These are phyloP conservation scores for Arachis stenosperma DNA, from an alignment of 306 rosid genomes.

Conservation along the genomic window DNA sequence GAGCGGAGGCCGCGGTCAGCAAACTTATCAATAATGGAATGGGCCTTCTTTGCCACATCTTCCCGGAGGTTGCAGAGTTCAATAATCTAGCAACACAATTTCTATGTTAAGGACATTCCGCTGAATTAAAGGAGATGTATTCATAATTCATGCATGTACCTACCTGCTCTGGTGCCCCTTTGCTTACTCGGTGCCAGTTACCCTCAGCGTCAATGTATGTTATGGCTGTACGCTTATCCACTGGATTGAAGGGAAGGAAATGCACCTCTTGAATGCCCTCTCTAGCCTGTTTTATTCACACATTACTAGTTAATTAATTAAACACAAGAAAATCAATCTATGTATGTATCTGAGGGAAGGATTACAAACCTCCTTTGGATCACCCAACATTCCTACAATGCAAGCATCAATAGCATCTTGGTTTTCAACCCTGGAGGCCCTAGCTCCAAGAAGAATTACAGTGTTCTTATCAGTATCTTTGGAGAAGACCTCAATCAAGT, in stretches of 20 bases:
- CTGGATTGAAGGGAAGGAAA: slow-evolving; percentile 91
- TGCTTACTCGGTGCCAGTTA: slow-evolving; percentile 87
- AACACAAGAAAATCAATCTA: no score
- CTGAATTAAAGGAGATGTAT: no score
- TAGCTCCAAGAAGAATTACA: slow-evolving; percentile 71
- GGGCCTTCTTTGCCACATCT: slow-evolving; percentile 64
- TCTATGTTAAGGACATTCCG: no score
- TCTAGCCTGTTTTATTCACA: slow-evolving; percentile 60
- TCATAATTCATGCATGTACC: background rate
- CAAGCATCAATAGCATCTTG: slow-evolving; percentile 97
- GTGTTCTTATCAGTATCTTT: slow-evolving; percentile 65
- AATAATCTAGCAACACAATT: slow-evolving; percentile 60
- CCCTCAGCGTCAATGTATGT: slow-evolving; percentile 68
- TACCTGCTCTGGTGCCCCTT: slow-evolving; percentile 98
- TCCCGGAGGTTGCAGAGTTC: slow-evolving; percentile 72
- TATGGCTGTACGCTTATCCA: slow-evolving; percentile 92
- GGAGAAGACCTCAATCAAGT: slow-evolving; percentile 70
- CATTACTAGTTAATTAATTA: no score
- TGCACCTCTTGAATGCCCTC: slow-evolving; percentile 78
- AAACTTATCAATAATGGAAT: slow-evolving; percentile 76
- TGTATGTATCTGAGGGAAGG: background rate
- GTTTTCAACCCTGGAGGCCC: slow-evolving; percentile 89
- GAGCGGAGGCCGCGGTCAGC: slow-evolving; percentile 95
- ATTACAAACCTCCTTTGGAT: slow-evolving; percentile 79
- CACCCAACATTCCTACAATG: slow-evolving; percentile 93